These are phyloP conservation scores for Ceratocystis colombiana DNA, from an alignment of 2,329 filamentous ascomycete genomes.

Conservation along the genomic window DNA sequence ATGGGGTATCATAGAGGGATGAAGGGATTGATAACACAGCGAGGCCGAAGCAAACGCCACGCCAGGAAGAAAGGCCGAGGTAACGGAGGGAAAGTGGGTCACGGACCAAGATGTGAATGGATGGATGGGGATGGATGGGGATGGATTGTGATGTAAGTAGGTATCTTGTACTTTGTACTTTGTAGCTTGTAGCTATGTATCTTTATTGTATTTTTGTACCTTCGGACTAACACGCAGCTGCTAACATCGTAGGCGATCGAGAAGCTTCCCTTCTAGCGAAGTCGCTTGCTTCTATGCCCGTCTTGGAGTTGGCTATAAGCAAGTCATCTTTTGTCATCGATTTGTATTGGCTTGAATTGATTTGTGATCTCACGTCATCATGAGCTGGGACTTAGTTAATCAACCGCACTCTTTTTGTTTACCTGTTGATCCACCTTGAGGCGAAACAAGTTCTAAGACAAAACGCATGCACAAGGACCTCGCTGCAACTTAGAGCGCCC, in stretches of 20 bases:
- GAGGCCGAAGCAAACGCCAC: neutral
- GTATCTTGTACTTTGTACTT: too few relatives aligned
- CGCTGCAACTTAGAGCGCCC: neutral
- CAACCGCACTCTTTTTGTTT: too few relatives aligned
- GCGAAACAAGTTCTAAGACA: too few relatives aligned
- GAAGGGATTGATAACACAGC: neutral
- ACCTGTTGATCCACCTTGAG: too few relatives aligned
- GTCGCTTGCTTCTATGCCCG: too few relatives aligned
- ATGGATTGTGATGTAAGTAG: neutral
- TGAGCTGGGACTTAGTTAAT: too few relatives aligned
- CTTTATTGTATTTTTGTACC: neutral
- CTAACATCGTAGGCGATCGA: neutral
- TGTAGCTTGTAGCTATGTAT: too few relatives aligned
- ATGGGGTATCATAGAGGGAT: neutral
- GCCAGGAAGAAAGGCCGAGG: conserved; percentile 13
- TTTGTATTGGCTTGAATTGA: too few relatives aligned
- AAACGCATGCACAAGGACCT: too few relatives aligned
- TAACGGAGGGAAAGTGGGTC: conserved; percentile 10
- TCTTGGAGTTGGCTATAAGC: too few relatives aligned
- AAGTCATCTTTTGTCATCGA: too few relatives aligned
- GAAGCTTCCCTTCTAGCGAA: neutral
- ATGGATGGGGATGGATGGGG: neutral
- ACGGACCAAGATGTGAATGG: conserved; percentile 2
- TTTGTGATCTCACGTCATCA: too few relatives aligned
- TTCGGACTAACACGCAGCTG: neutral